Conservation (phyloP, 177 flowering plant genomes). For the Vitis hybrid region DNA sequence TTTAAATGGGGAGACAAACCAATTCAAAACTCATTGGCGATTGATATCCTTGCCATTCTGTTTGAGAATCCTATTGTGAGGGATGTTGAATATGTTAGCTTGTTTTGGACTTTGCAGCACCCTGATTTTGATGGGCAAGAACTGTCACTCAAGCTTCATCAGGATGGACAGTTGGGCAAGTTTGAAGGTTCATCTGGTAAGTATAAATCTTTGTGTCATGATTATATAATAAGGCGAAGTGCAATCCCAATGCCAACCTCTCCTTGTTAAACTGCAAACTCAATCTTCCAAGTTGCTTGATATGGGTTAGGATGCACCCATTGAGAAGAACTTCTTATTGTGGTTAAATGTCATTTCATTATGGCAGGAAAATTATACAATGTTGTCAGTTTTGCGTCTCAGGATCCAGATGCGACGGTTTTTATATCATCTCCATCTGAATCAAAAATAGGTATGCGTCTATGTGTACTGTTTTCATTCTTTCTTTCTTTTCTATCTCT, state of each 20-base stretch:
- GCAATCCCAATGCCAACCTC: neutral
- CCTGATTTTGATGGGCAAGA: constrained; percentile 68
- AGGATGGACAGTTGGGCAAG: constrained; percentile 53
- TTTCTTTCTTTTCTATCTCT: neutral
- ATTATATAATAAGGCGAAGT: neutral
- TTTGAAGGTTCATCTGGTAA: constrained; percentile 61
- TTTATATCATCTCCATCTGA: constrained; percentile 48
- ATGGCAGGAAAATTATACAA: constrained; percentile 56
- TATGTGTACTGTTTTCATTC: neutral
- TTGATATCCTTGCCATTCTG: too few relatives aligned
- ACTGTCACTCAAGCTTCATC: constrained; percentile 47
- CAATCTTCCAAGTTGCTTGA: neutral
- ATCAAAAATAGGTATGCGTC: constrained; percentile 47
- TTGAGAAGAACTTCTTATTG: neutral
- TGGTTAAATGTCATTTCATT: constrained; percentile 3
- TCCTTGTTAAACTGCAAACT: neutral
- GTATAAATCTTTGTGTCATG: neutral
- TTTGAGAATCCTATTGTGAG: too few relatives aligned
- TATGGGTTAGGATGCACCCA: neutral
- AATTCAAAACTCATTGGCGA: too few relatives aligned
- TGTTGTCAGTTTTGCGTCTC: constrained; percentile 42
- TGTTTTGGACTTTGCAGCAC: constrained; percentile 28
- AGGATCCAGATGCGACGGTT: constrained; percentile 53
- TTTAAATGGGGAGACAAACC: too few relatives aligned
- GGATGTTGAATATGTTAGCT: neutral